These are phyloP conservation scores for Pseudogymnoascus sp. DNA, from an alignment of 2,329 filamentous ascomycete genomes.

Conservation along the genomic window DNA sequence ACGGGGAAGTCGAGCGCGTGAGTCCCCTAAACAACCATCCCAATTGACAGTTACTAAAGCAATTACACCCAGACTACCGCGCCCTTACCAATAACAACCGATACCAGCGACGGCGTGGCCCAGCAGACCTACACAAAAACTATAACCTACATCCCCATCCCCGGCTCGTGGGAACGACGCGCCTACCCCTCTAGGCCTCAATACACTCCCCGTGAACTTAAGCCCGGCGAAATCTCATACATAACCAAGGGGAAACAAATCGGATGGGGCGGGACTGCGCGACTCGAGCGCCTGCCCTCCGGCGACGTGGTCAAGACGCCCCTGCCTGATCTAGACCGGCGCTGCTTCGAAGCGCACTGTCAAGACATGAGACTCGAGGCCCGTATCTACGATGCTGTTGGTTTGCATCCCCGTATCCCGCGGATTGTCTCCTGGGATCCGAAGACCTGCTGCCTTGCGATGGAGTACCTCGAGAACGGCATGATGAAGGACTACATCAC, in stretches of 20 bases:
- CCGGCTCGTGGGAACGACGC: neutral
- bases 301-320: neutral
- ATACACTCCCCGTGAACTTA: neutral
- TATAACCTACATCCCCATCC: neutral
- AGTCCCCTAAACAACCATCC: neutral
- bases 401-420: neutral
- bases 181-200: neutral
- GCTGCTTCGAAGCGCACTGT: neutral
- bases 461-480: neutral
- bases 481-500: neutral
- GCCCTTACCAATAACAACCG: neutral
- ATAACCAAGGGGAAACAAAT: neutral
- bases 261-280: neutral
- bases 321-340: neutral
- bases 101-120: neutral
- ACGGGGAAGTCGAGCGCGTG: neutral
- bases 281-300: neutral
- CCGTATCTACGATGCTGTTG: neutral
- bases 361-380: neutral
- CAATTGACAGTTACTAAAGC: neutral
- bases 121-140: neutral
- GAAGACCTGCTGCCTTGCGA: neutral
- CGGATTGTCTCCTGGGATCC: neutral
- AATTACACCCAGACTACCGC: neutral
- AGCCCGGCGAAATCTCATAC: neutral